Evolutionary conservation across 164 flowering plant genomes (phyloP), one percentile per base, ranked within the genome.

Genomic region (Chimonanthus praecox): DNA sequence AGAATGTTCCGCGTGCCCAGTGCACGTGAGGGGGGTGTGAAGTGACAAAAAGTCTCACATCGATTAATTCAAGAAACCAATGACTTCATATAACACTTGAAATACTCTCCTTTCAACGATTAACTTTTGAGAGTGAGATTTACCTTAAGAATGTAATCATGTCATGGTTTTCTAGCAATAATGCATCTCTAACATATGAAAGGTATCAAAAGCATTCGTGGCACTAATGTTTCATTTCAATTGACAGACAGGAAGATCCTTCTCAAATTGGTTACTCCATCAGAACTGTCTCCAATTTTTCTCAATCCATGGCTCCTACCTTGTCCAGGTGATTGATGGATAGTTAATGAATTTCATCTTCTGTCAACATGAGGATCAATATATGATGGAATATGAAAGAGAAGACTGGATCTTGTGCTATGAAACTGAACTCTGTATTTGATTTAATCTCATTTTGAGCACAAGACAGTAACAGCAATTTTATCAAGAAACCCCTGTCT

Each of bases 171-270:
- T 33, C 1, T 33, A 33, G 33, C 33, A 33, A 33, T 33, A 91
- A 91, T 81, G 91, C 94, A 64, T 91, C 92, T 21, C 91, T n/a
- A 89, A 80, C 87, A 89, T 76, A 85, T 89, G 92, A 89, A 80
- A 74, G 88, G 93, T 74, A 87, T 89, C 10, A 90, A 91, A 75
- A 89, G 96, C 82, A 63, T 88, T 44, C 88, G 88, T 3, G 91
- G 90, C 18, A 88, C 96, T 7, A 81, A 82, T 85, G 89, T 54
- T 87, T 62, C 75, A 75, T 88, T 4, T 78, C 78, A 7, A 78
- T 82, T 4, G 92, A 89, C 33, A 33, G 33, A 33, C 51, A 87
- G 76, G 79, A 85, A 82, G 79, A 78, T 64, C n/a, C 47, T 71
- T 69, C 62, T 78, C 81, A 10, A 48, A 78, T 4, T 68, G 83